Base-by-base conservation (phyloP, 441 rosid genomes). In the Daphne laureola region DNA sequence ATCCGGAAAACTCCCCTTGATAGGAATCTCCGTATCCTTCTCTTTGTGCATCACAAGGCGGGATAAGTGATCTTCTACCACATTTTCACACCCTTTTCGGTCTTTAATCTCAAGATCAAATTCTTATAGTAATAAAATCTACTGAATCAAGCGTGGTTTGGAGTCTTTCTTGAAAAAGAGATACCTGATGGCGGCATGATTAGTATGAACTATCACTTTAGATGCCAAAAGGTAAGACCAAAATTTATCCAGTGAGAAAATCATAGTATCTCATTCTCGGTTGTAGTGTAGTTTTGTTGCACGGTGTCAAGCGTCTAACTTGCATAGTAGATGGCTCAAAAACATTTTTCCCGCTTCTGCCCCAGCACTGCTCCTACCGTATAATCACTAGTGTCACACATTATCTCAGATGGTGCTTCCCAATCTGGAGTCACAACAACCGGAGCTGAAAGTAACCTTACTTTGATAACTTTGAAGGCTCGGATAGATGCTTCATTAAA, bases 171-270 rank as follows among this genome's bases (percentile, higher is more conserved):
- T 59, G 8, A 4, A 11, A 8, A 59, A 7, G 4, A 59, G 18
- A 23, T 60, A 50, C 4, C 27, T 17, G 3, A 40, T 17, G 1
- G 43, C 31, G 3, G 14, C 43, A 40, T 60, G 41, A 51, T 51
- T 44, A 9, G 16, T 46, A 17, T 27, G 43, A 18, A 50, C 17
- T 0, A 49, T 23, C 9, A 21, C 21, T 42, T 51, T 60, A 1
- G 50, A 4, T 0, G 50, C 40, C 21, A 50, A 8, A 13, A 51
- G 2, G 13, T 51, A 50, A 0, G 8, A 42, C 16, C 56, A 3
- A 26, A 60, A 51, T 48, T 59, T 48, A 9, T 59, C 46, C 8
- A 21, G 23, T 2, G 59, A 5, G 43, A 41, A 50, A 7, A 18
- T 40, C 14, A 36, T 11, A 50, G 18, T 41, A 60, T 9, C 26